Conservation (phyloP, 2,329 filamentous ascomycete species). For the Colletotrichum viniferum region DNA sequence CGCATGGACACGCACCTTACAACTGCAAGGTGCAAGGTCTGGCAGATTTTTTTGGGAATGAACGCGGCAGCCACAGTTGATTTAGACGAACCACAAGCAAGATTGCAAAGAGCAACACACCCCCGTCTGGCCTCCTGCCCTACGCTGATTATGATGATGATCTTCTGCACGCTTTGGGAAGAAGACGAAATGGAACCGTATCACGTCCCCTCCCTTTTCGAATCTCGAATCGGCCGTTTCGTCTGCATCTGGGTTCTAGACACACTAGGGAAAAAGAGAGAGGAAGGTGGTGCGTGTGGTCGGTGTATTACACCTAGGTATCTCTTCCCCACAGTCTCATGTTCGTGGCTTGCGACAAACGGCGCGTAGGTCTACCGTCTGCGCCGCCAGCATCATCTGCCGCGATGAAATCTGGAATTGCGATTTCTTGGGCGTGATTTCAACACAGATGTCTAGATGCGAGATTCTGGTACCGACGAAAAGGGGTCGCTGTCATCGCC, state of each 20-base stretch:
- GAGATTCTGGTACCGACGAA: not conserved
- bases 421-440: not conserved
- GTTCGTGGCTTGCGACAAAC: not conserved
- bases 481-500: not conserved
- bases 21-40: not conserved
- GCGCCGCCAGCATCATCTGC: not conserved
- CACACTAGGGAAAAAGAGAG: not conserved
- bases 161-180: not conserved
- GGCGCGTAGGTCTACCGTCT: not conserved
- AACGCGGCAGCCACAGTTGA: not conserved
- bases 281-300: not conserved
- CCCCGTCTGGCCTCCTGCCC: not conserved
- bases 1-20: not conserved
- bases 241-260: not conserved
- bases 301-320: not conserved
- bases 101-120: not conserved
- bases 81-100: not conserved
- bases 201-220: not conserved
- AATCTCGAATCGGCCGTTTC: not conserved
- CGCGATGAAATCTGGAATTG: not conserved
- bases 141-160: conserved; percentile 6
- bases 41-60: not conserved
- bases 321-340: not conserved
- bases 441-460: not conserved
- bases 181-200: not conserved